Base-by-base conservation (phyloP, 345 rosid genomes). In the Heritiera littoralis region DNA sequence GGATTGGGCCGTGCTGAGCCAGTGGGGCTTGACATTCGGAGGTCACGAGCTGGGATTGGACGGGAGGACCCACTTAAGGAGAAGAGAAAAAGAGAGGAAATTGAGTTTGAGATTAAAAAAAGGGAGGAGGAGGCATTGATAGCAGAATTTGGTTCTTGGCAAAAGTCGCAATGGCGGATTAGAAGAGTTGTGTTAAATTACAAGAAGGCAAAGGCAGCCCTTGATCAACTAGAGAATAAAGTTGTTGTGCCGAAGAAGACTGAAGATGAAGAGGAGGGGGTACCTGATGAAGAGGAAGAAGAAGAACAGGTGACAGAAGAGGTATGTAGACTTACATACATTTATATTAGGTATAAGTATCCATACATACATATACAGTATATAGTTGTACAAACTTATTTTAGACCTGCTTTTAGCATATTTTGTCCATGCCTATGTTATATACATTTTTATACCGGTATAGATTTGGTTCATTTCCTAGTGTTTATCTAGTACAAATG, bases 271-370 rank as follows among this genome's bases (percentile, higher is more conserved):
- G 43, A 41, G 43, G 6, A 41, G 43, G 43, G 43, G 43, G 43
- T 4, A 4, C 43, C 3, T 4, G 43, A 41, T 3, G 6, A 41
- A 41, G 43, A 41, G 6, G 43, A 43, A 20, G 95, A 90, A 77
- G 95, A 92, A 80, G 95, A 93, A 81, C 90, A 79, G 75, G 89
- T 95, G 71, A 89, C 93, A 0, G 94, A 90, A 85, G 92, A 89
- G 96, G 97, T 91, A 81, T 40, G 77, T 65, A n/a, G 20, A 30
- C 30, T 30, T 43, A 20, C 66, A 12, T 40, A 7, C 70, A 66
- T 15, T n/a, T 56, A 38, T 58, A 59, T 41, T 3, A 52, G 41
- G 30, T 68, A 49, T 23, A 69, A 69, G 38, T 45, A 12, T 11
- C 56, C 4, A 10, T 13, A 41, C 63, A 35, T 18, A 1, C 14